Evolutionary conservation across 139 green algal species (phyloP).

Genomic region (Nannochloris sp.): DNA sequence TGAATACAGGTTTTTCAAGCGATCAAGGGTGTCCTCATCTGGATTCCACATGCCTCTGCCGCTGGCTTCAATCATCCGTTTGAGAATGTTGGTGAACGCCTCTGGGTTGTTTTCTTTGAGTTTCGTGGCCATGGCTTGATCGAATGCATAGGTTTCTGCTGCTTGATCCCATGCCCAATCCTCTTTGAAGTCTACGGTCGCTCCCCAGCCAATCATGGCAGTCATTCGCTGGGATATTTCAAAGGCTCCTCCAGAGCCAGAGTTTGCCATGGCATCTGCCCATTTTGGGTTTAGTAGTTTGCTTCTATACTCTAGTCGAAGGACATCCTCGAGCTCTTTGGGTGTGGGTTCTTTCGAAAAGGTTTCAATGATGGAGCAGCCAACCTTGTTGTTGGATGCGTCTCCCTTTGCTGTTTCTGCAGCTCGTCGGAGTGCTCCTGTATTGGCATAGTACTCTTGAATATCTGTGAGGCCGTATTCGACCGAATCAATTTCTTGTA

Average conservation of each 20-base stretch:
- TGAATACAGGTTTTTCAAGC: constrained; percentile 61
- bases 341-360: constrained; percentile 63
- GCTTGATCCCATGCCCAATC: constrained; percentile 88
- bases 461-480: constrained; percentile 96
- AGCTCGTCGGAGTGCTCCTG: constrained; percentile 74
- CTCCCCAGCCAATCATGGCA: constrained; percentile 90
- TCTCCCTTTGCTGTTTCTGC: constrained; percentile 49
- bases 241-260: constrained; percentile 89
- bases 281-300: constrained; percentile 96
- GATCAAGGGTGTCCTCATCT: constrained; percentile 47
- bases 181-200: constrained; percentile 79
- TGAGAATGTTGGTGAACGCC: constrained; percentile 76
- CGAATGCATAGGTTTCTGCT: constrained; percentile 83
- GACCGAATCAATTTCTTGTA: constrained; percentile 87
- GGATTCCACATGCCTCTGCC: constrained; percentile 90
- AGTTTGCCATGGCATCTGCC: constrained; percentile 80
- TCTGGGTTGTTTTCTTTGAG: constrained; percentile 53
- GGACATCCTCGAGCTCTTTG: constrained; percentile 80
- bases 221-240: constrained; percentile 92
- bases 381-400: constrained; percentile 25
- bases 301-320: constrained; percentile 89
- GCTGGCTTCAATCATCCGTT: constrained; percentile 83
- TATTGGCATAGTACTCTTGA: constrained; percentile 45
- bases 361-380: constrained; percentile 74
- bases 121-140: constrained; percentile 71